A percentile compares a stretch with the other conserved stretches of the same genome.
Evolutionary conservation across 352 stramenopile species (phyloP).

Genomic region (Phytophthora tubulina): DNA sequence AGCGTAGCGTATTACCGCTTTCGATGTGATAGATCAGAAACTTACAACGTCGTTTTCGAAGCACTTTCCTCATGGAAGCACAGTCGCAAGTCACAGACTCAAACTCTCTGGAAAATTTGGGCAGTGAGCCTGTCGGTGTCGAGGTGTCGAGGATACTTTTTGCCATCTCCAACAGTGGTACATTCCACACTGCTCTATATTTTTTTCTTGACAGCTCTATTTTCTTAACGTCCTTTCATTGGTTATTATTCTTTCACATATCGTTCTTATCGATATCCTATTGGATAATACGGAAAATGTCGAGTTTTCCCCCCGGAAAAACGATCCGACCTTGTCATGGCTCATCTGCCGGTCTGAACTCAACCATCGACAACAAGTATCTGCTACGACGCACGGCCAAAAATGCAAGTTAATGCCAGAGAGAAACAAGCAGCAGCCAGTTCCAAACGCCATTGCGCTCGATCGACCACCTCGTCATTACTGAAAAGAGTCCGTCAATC

Average conservation of each 20-base stretch:
- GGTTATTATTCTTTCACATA: not conserved
- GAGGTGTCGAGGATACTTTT: conserved; percentile 27
- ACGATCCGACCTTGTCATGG: conserved; percentile 20
- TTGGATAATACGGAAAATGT: conserved; percentile 4
- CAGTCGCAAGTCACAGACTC: not conserved
- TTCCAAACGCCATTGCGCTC: not conserved
- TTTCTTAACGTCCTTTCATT: conserved; percentile 8
- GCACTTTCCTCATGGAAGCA: conserved; percentile 8
- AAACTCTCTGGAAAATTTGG: conserved; percentile 17
- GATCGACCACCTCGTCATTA: conserved; percentile 16
- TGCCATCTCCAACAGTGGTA: conserved; percentile 5
- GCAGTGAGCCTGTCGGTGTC: not conserved
- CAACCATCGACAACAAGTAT: conserved; percentile 24
- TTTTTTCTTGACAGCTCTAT: conserved; percentile 23
- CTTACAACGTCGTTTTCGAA: not conserved
- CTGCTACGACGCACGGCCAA: not conserved
- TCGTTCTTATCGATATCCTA: not conserved
- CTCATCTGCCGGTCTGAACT: conserved; percentile 41
- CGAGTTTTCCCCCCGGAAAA: conserved; percentile 10
- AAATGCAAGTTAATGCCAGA: conserved; percentile 2
- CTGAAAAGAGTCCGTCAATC: conserved; percentile 36
- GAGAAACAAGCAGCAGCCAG: not conserved
- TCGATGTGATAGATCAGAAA: conserved; percentile 13
- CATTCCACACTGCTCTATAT: conserved; percentile 14
- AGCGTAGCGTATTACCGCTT: not conserved